Evolutionary conservation across 257 asterid genomes (phyloP).

Genomic region (Scutellaria baicalensis): DNA sequence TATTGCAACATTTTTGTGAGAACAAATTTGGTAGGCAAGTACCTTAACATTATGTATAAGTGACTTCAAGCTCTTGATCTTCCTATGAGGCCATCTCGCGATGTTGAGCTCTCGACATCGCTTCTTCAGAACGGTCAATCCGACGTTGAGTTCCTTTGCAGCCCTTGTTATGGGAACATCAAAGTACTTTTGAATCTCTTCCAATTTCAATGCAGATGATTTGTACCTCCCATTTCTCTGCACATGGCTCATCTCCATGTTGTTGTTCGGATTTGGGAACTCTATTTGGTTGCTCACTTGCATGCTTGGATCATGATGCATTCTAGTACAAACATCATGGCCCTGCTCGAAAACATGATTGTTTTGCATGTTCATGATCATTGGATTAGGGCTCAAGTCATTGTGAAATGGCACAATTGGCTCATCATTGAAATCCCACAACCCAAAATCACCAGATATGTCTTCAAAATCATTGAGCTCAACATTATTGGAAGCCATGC

Average conservation of each 20-base stretch:
- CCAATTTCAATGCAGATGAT: slow-evolving; percentile 35
- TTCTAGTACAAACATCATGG: not conserved
- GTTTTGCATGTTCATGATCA: not conserved
- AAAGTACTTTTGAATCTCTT: slow-evolving; percentile 64
- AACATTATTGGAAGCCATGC: not conserved
- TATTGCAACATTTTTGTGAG: too few species aligned
- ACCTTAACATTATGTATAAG: slow-evolving; percentile 78
- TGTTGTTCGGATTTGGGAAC: not conserved
- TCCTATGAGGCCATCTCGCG: slow-evolving; percentile 80
- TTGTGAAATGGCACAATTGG: not conserved
- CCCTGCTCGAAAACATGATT: not conserved
- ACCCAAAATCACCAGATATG: slow-evolving; percentile 27
- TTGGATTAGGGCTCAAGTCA: slow-evolving; percentile 13
- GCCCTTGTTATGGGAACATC: slow-evolving; percentile 72
- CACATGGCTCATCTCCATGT: not conserved
- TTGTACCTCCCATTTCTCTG: slow-evolving; percentile 27
- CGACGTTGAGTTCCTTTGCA: slow-evolving; percentile 70
- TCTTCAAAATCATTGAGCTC: slow-evolving; percentile 41
- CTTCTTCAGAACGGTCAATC: slow-evolving; percentile 74
- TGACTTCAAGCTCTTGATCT: slow-evolving; percentile 81
- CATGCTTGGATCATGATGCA: not conserved
- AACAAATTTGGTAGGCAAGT: too few species aligned
- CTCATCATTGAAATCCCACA: slow-evolving; percentile 30
- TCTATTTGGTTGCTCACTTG: not conserved
- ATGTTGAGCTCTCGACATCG: slow-evolving; percentile 73